Evolutionary conservation across 441 rosid species (phyloP).

Genomic region (Flueggea neowawraea): DNA sequence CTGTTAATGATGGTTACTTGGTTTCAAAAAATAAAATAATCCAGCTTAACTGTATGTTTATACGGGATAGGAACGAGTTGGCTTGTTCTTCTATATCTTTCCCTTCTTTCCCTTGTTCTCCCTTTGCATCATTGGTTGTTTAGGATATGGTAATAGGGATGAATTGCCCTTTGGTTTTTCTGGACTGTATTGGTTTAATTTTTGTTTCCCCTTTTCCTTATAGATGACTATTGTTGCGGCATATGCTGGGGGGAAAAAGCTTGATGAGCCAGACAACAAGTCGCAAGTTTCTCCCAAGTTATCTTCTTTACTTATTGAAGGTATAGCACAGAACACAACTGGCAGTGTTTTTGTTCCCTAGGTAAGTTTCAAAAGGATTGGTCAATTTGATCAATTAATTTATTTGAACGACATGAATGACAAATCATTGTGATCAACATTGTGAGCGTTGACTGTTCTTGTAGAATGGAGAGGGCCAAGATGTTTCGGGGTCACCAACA

Average conservation of each 20-base stretch:
- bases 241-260: constrained; percentile 58
- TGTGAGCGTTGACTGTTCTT: constrained; percentile 9
- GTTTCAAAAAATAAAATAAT: no score
- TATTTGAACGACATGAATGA: no score
- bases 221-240: constrained; percentile 93
- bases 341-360: constrained; percentile 82
- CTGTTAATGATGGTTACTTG: no score
- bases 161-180: neutral
- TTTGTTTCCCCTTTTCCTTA: constrained; percentile 4
- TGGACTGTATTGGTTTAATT: no score
- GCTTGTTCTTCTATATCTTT: no score
- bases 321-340: constrained; percentile 79
- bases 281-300: constrained; percentile 44
- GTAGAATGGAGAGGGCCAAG: constrained; percentile 73
- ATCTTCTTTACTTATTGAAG: constrained; percentile 59
- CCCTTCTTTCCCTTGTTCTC: no score
- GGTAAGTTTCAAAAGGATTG: constrained; percentile 30
- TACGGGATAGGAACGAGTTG: no score
- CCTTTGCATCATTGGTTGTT: no score
- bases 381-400: neutral
- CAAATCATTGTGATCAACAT: neutral
- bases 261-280: constrained; percentile 54
- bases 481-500: constrained; percentile 97
- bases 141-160: no score
- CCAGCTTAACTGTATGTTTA: no score